Evolutionary conservation across 2,329 filamentous ascomycete genomes (phyloP).

Genomic region (Botryotinia calthae): DNA sequence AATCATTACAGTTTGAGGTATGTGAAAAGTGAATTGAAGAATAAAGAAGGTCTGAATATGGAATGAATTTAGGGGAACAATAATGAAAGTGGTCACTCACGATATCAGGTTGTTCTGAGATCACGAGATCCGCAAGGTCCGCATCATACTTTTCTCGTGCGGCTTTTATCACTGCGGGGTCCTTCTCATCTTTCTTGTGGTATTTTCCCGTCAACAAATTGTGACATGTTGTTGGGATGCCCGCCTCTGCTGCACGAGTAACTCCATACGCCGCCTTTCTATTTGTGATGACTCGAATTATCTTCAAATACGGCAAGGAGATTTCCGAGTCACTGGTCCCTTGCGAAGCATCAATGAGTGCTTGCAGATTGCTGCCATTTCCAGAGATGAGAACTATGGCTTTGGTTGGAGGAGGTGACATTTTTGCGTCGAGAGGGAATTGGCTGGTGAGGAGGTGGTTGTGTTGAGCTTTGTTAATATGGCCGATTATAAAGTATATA

Average conservation of each 20-base stretch:
- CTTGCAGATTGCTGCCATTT: conserved; percentile 69
- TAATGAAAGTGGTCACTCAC: conserved; percentile 36
- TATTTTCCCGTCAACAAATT: conserved; percentile 58
- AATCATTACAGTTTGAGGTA: not conserved
- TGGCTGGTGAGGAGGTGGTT: not conserved
- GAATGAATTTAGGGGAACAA: not conserved
- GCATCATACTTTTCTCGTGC: conserved; percentile 63
- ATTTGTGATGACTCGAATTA: conserved; percentile 66
- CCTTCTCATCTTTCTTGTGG: conserved; percentile 36
- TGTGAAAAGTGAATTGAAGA: not conserved
- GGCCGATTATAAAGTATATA: not conserved
- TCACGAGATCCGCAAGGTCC: conserved; percentile 61
- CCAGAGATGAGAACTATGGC: conserved; percentile 64
- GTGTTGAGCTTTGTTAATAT: not conserved
- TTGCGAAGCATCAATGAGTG: conserved; percentile 49
- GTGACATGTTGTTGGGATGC: conserved; percentile 63
- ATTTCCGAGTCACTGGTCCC: conserved; percentile 32
- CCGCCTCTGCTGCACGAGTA: conserved; percentile 55
- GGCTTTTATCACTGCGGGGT: conserved; percentile 44
- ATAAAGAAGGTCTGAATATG: not conserved
- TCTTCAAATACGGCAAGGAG: conserved; percentile 46
- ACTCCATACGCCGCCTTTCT: conserved; percentile 63
- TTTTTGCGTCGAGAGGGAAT: not conserved
- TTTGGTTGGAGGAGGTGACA: conserved; percentile 31
- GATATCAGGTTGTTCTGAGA: conserved; percentile 49